These are phyloP conservation scores for Annulohypoxylon bovei DNA, from an alignment of 495 filamentous ascomycete genomes.

Conservation along the genomic window DNA sequence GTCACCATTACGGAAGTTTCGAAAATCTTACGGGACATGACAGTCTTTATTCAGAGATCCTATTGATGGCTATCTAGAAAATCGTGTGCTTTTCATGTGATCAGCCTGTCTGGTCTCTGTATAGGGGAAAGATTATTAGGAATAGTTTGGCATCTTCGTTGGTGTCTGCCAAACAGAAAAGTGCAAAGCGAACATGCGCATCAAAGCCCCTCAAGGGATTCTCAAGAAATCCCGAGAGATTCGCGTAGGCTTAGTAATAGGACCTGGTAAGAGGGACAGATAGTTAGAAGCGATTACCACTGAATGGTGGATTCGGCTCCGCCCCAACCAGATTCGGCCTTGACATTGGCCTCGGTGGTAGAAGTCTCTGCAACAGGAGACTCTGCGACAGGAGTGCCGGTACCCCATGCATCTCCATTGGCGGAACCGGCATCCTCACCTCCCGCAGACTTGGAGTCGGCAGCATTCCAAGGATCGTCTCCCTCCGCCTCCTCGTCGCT, in stretches of 20 bases:
- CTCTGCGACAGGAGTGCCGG: not conserved
- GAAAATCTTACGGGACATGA: not conserved
- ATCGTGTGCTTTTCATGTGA: conserved; percentile 1
- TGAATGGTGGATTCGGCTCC: not conserved
- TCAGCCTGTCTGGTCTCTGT: not conserved
- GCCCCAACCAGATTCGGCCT: conserved; percentile 14
- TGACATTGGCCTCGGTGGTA: conserved; percentile 17
- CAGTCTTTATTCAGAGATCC: conserved; percentile 24
- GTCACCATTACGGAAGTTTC: not conserved
- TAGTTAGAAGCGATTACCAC: not conserved
- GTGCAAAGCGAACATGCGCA: not conserved
- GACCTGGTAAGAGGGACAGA: not conserved
- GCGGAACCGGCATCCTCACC: conserved; percentile 18
- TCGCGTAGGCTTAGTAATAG: no score
- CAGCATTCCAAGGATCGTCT: conserved; percentile 36
- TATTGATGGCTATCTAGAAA: conserved; percentile 28
- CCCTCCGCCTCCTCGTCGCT: conserved; percentile 62
- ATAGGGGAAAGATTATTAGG: not conserved
- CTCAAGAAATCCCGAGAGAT: not conserved
- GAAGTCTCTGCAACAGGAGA: conserved; percentile 1
- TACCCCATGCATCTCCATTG: not conserved
- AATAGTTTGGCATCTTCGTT: not conserved
- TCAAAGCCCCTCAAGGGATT: not conserved
- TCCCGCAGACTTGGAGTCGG: not conserved
- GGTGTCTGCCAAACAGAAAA: not conserved